These are phyloP conservation scores for Candida orba DNA, from an alignment of 805 yeast genomes.

Conservation along the genomic window DNA sequence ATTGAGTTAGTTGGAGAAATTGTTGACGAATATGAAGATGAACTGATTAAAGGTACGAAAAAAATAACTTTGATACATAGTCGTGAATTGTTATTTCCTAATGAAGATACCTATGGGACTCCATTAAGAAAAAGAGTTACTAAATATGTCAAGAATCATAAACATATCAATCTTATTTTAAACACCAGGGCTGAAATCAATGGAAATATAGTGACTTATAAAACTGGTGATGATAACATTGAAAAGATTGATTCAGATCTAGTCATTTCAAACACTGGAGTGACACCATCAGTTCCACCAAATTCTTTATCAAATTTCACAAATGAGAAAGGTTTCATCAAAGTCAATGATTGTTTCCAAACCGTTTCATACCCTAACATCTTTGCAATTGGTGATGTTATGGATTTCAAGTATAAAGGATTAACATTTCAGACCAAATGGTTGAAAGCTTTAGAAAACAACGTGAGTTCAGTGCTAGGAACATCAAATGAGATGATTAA, in stretches of 20 bases:
- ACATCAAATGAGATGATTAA: background rate
- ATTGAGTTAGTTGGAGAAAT: slow-evolving; percentile 29
- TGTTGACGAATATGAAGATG: slow-evolving; percentile 15
- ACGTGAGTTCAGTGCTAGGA: slow-evolving; percentile 5
- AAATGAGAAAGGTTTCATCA: slow-evolving; percentile 6
- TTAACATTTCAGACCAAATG: slow-evolving; percentile 8
- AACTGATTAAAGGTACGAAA: slow-evolving; percentile 10
- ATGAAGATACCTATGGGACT: slow-evolving; percentile 6
- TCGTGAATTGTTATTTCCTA: slow-evolving; percentile 10
- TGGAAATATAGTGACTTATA: slow-evolving; percentile 1
- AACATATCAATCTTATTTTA: slow-evolving; percentile 9
- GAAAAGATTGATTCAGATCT: slow-evolving; percentile 6
- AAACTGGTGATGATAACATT: background rate
- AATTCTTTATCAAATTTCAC: background rate
- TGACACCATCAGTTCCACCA: slow-evolving; percentile 9
- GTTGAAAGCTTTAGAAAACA: slow-evolving; percentile 11
- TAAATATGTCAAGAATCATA: background rate
- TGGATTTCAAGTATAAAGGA: slow-evolving; percentile 17
- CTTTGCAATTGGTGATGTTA: slow-evolving; percentile 29
- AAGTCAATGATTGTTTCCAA: slow-evolving; percentile 8
- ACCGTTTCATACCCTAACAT: slow-evolving; percentile 8
- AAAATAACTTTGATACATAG: slow-evolving; percentile 16
- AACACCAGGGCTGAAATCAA: slow-evolving; percentile 3
- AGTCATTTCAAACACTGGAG: slow-evolving; percentile 5
- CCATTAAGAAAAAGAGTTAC: slow-evolving; percentile 10